These are phyloP conservation scores for Gastrodia elata DNA, from an alignment of 106 monocot species.

Conservation along the genomic window DNA sequence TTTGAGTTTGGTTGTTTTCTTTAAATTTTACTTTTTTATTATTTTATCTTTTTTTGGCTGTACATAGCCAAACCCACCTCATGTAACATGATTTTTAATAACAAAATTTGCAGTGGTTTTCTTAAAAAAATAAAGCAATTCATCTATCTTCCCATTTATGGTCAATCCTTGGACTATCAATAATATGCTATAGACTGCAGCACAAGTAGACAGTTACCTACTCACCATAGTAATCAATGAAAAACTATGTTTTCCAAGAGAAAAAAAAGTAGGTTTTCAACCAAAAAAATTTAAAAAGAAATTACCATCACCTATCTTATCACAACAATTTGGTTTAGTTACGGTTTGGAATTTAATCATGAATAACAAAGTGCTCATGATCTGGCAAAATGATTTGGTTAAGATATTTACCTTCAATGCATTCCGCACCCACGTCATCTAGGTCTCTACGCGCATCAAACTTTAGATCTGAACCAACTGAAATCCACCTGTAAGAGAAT, in stretches of 20 bases:
- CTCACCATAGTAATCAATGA: background rate
- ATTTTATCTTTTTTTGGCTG: too few species aligned
- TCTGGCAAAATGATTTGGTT: background rate
- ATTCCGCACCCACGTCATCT: slow-evolving; percentile 89
- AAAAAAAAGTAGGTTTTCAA: too few species aligned
- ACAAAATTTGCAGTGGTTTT: too few species aligned
- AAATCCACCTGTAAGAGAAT: slow-evolving; percentile 67
- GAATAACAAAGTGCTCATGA: background rate
- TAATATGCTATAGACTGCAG: background rate
- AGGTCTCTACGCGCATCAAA: slow-evolving; percentile 98
- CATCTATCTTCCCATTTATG: background rate
- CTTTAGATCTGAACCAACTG: slow-evolving; percentile 94
- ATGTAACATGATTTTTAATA: too few species aligned
- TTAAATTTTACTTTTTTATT: too few species aligned
- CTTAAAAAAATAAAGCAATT: too few species aligned
- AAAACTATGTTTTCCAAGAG: background rate
- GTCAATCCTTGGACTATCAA: background rate
- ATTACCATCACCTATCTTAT: background rate
- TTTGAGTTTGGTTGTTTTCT: too few species aligned
- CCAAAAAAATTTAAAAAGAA: too few species aligned
- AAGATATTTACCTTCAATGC: slow-evolving; percentile 53
- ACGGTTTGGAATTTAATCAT: background rate
- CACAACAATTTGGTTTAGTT: background rate
- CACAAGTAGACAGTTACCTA: background rate
- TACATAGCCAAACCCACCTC: too few species aligned